Conservation (phyloP, 345 rosid genomes). For the Trapa incisa region DNA sequence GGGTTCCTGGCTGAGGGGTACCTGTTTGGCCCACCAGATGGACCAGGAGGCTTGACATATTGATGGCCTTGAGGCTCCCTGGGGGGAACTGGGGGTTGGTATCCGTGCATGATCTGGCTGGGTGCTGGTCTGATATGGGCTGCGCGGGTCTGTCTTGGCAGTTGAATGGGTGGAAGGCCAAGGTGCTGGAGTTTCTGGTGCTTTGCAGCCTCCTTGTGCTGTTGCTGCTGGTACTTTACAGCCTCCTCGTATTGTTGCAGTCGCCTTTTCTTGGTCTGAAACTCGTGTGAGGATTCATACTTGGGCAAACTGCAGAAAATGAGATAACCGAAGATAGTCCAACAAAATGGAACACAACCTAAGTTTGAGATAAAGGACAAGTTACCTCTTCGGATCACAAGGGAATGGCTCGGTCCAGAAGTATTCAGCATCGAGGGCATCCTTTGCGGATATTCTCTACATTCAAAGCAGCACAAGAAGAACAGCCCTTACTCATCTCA, state of each 20-base stretch:
- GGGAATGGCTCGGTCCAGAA: conserved; percentile 96
- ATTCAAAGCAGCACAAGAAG: conserved; percentile 6
- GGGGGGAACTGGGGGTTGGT: conserved; percentile 45
- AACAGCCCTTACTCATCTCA: background rate
- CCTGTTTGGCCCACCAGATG: conserved; percentile 63
- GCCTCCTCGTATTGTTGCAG: conserved; percentile 84
- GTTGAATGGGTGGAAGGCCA: conserved; percentile 58
- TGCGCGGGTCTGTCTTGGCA: conserved; percentile 60
- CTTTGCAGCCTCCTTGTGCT: conserved; percentile 18
- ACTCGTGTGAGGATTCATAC: conserved; percentile 93
- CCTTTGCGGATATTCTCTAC: conserved; percentile 91
- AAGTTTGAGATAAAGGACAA: background rate
- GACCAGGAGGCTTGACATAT: conserved; percentile 66
- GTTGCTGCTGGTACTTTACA: conserved; percentile 3
- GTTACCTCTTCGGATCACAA: conserved; percentile 83
- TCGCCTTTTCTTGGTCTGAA: conserved; percentile 90
- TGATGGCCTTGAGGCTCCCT: conserved; percentile 28
- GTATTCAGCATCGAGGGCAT: conserved; percentile 95
- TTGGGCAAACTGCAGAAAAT: conserved; percentile 48
- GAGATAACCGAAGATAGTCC: background rate
- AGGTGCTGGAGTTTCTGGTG: conserved; percentile 62
- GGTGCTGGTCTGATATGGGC: conserved; percentile 41
- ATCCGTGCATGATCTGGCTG: conserved; percentile 37
- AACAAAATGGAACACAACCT: background rate
- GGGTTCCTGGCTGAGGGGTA: conserved; percentile 21